Conservation (phyloP, 208 protist species). For the Crithidia sp. region DNA sequence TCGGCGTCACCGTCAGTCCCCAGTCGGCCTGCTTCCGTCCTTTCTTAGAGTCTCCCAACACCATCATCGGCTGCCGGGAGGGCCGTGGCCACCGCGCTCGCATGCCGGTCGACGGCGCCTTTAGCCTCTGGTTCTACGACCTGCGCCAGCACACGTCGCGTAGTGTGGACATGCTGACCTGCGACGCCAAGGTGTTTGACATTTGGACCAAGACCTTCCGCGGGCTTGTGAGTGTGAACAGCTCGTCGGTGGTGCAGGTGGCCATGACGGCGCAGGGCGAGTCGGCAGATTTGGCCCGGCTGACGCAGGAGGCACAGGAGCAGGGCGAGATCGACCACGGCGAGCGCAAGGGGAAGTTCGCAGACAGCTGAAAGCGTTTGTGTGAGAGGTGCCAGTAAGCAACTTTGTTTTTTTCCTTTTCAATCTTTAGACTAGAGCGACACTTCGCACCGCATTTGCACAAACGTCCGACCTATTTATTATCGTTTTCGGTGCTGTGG, state of each 20-base stretch:
- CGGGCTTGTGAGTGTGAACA: constrained; percentile 84
- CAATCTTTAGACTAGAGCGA: too few species aligned
- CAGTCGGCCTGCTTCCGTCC: constrained; percentile 54
- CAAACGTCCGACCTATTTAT: too few species aligned
- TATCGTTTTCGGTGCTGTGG: too few species aligned
- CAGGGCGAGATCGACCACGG: constrained; percentile 32
- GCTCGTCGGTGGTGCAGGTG: constrained; percentile 70
- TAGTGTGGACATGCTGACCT: constrained; percentile 75
- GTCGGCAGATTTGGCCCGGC: constrained; percentile 29
- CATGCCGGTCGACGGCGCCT: constrained; percentile 60
- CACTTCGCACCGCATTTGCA: too few species aligned
- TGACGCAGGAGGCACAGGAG: constrained; percentile 43
- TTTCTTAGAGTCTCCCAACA: constrained; percentile 45
- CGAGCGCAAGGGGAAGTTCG: constrained; percentile 1
- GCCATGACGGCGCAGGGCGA: constrained; percentile 39
- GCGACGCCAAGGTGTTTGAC: constrained; percentile 68
- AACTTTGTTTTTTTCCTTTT: background rate
- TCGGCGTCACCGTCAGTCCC: constrained; percentile 62
- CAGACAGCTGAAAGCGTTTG: background rate
- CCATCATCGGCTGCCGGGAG: constrained; percentile 67
- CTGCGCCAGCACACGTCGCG: constrained; percentile 21
- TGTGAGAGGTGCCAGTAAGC: too few species aligned
- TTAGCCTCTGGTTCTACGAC: constrained; percentile 82
- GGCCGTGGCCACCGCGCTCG: constrained; percentile 59
- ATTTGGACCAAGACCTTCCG: constrained; percentile 79